Evolutionary conservation across 2,329 filamentous ascomycete genomes (phyloP).

Genomic region (Cladorrhinum sp.): DNA sequence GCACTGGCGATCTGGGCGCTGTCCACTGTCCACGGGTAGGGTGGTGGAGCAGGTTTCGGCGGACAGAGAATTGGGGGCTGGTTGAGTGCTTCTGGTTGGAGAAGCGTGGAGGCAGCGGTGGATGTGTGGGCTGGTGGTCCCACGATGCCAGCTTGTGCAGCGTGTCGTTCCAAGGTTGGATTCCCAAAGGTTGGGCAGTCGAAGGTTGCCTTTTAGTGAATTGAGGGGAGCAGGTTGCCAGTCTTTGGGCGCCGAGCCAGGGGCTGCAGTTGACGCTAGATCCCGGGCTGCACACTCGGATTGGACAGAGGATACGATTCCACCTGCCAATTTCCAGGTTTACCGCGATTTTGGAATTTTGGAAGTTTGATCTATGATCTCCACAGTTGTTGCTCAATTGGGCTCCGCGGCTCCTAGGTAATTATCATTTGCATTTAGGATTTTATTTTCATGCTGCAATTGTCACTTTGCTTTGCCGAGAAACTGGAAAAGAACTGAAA

Average conservation of each 20-base stretch:
- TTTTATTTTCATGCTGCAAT: background rate
- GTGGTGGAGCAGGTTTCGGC: background rate
- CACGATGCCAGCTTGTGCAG: conserved; percentile 12
- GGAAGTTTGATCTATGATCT: background rate
- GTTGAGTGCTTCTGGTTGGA: conserved; percentile 7
- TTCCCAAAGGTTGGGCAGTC: conserved; percentile 25
- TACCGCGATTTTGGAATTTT: background rate
- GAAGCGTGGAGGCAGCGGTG: conserved; percentile 2
- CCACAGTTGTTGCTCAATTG: background rate
- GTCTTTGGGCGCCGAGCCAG: conserved; percentile 18
- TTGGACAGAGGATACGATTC: background rate
- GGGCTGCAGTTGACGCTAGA: conserved; percentile 11
- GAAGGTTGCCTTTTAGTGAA: conserved; percentile 19
- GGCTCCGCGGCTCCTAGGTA: background rate
- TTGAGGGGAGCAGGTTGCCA: conserved; percentile 18
- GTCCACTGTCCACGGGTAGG: background rate
- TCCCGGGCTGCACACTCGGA: background rate
- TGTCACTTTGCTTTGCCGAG: background rate
- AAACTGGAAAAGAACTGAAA: background rate
- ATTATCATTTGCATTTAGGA: background rate
- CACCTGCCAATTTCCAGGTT: conserved; percentile 3
- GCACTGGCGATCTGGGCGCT: background rate
- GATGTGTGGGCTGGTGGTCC: conserved; percentile 1
- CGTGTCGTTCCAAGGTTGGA: conserved; percentile 26
- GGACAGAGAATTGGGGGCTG: conserved; percentile 25